Evolutionary conservation across 164 flowering plant genomes (phyloP).

Genomic region (Cinnamomum micranthum): DNA sequence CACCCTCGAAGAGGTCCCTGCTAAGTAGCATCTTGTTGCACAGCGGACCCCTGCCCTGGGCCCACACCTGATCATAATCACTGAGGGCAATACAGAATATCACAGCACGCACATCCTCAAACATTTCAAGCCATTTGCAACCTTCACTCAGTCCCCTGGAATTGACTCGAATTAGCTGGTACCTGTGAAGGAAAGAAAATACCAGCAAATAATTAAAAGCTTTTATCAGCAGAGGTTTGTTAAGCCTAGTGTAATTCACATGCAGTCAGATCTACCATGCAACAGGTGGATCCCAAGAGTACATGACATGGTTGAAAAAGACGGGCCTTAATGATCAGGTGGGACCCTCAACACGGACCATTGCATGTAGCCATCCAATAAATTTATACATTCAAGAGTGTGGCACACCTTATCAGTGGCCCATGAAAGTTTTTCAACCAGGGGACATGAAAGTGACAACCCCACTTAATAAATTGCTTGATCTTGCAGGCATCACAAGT

Average conservation of each 20-base stretch:
- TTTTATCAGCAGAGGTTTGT: background rate
- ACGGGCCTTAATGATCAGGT: background rate
- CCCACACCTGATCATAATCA: slow-evolving; percentile 42
- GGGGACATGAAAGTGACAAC: background rate
- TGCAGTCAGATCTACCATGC: background rate
- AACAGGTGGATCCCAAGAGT: background rate
- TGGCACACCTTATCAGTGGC: background rate
- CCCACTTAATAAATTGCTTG: background rate
- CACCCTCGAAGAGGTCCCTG: slow-evolving; percentile 41
- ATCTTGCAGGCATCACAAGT: background rate
- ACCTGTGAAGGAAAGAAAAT: slow-evolving; percentile 20
- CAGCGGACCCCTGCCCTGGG: slow-evolving; percentile 16
- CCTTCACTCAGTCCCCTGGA: slow-evolving; percentile 44
- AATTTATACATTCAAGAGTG: background rate
- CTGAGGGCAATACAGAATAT: slow-evolving; percentile 45
- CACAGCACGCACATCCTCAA: slow-evolving; percentile 48
- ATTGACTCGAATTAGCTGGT: slow-evolving; percentile 42
- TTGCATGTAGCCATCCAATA: background rate
- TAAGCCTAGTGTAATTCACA: background rate
- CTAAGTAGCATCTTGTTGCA: slow-evolving; percentile 45
- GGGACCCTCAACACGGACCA: background rate
- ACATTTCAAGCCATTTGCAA: slow-evolving; percentile 61
- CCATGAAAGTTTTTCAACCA: background rate
- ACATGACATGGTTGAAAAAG: background rate
- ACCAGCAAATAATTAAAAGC: background rate